Percentiles rank a stretch among this genome's conserved stretches.
Evolutionary conservation across 1,284 basidiomycete genomes (phyloP).

Genomic region (Fomitopsis betulina): DNA sequence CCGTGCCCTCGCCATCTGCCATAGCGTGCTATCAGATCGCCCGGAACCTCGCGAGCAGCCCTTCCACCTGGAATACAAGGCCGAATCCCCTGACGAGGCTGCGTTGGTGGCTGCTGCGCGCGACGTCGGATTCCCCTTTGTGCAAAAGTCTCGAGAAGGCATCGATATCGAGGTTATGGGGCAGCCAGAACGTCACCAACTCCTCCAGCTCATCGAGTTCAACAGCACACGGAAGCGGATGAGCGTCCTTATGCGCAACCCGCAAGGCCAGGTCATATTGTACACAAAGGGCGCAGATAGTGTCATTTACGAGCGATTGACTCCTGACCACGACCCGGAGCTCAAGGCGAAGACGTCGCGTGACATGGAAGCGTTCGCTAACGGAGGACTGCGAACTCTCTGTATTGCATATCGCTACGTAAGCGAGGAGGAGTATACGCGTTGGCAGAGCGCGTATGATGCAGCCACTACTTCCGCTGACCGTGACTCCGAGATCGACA

Average conservation of each 20-base stretch:
- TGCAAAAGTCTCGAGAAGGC: conserved; percentile 69
- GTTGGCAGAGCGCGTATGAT: conserved; percentile 83
- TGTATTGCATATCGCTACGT: conserved; percentile 86
- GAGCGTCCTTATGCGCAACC: conserved; percentile 84
- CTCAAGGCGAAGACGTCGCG: conserved; percentile 76
- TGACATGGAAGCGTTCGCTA: conserved; percentile 94
- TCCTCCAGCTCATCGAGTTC: conserved; percentile 87
- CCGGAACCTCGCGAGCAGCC: conserved; percentile 64
- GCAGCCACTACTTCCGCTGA: conserved; percentile 75
- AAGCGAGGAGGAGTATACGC: conserved; percentile 77
- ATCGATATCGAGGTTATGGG: conserved; percentile 93
- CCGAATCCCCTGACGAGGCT: conserved; percentile 93
- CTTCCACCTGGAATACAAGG: conserved; percentile 84
- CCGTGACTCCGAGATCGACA: conserved; percentile 88
- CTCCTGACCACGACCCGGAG: conserved; percentile 65
- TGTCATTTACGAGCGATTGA: conserved; percentile 87
- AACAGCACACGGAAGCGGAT: conserved; percentile 92
- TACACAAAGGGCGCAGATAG: conserved; percentile 98
- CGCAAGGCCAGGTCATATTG: conserved; percentile 77
- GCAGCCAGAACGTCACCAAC: conserved; percentile 76
- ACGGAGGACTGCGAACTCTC: conserved; percentile 87
- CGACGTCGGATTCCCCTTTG: conserved; percentile 91
- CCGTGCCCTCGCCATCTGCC: conserved; percentile 87
- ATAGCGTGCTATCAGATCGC: conserved; percentile 82
- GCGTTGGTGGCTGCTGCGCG: conserved; percentile 90